Evolutionary conservation across 1,139 yeast genomes (phyloP).

Genomic region (Blastobotrys persicus): DNA sequence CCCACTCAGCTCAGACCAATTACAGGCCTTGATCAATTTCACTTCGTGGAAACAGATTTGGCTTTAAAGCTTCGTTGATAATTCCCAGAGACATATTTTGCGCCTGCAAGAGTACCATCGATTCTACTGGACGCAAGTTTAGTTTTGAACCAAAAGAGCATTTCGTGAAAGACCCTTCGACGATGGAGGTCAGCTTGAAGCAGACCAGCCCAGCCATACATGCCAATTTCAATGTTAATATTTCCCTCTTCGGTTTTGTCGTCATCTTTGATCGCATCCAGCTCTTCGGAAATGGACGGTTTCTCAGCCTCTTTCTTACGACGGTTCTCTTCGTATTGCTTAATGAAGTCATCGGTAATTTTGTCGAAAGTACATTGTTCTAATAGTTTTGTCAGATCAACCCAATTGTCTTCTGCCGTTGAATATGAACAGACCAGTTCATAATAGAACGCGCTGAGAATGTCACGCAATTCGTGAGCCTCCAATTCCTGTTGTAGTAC

Average conservation of each 20-base stretch:
- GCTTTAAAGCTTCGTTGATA: neutral
- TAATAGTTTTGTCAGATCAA: slow-evolving; percentile 13
- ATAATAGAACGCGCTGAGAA: slow-evolving; percentile 21
- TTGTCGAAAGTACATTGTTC: slow-evolving; percentile 5
- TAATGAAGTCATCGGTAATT: slow-evolving; percentile 5
- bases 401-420: slow-evolving; percentile 6
- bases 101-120: slow-evolving; percentile 18
- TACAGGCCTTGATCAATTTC: no score
- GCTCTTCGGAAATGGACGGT: neutral
- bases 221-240: slow-evolving; percentile 15
- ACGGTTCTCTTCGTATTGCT: neutral
- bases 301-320: neutral
- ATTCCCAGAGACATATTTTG: neutral
- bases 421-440: slow-evolving; percentile 11
- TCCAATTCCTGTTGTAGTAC: slow-evolving; percentile 17
- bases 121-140: slow-evolving; percentile 19
- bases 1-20: no score
- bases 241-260: slow-evolving; percentile 2
- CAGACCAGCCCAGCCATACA: slow-evolving; percentile 17
- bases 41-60: no score
- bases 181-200: slow-evolving; percentile 17
- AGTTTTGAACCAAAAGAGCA: slow-evolving; percentile 20
- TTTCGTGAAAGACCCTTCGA: slow-evolving; percentile 19
- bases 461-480: slow-evolving; percentile 19
- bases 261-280: neutral